Evolutionary conservation across 2,329 filamentous ascomycete genomes (phyloP), one percentile per base, ranked within the genome.

Genomic region (Dactylonectria estremocensis): DNA sequence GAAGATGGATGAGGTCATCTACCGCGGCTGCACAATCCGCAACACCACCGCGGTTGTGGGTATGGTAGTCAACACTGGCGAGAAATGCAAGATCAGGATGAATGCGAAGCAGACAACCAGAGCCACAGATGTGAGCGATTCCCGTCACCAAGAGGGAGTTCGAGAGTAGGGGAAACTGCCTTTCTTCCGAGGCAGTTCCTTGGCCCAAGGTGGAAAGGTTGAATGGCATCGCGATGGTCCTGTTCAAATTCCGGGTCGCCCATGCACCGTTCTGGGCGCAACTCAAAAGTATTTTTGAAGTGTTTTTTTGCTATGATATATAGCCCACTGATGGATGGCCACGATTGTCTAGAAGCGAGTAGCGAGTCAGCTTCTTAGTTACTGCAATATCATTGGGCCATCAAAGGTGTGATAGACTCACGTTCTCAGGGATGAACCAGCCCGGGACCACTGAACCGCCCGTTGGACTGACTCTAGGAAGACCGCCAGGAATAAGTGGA

Each of bases 1-100:
- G 10, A 61, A 43, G 46, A n/a, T 28, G 20, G 48, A 61, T n/a
- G 33, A 61, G 33, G 46, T 61, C 58, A 61, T 61, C n/a, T 61
- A 61, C 48, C 58, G 49, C 7, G 58, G 58, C 20, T 61, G 76
- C 89, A 5, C 78, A 82, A 79, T 95, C 46, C 85, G 92, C 56
- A 95, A 95, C 73, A 94, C 92, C 0, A 83, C 85, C n/a, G 83
- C 85, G 68, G 90, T 88, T 3, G 82, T 91, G 53, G 92, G 92
- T 11, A 40, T 61, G 22, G 49, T 61, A 31, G 18, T 61, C 22
- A 61, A 61, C 49, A 61, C 58, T 8, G 58, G 58, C 35, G 58
- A 61, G 28, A 48, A 61, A 40, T 61, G 58, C 58, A 61, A 61
- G 20, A n/a, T 61, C 35, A 33, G 58, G 33, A 52, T 61, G 46